Conservation (phyloP, 2,329 filamentous ascomycete genomes). For the Bipolaris victoriae region DNA sequence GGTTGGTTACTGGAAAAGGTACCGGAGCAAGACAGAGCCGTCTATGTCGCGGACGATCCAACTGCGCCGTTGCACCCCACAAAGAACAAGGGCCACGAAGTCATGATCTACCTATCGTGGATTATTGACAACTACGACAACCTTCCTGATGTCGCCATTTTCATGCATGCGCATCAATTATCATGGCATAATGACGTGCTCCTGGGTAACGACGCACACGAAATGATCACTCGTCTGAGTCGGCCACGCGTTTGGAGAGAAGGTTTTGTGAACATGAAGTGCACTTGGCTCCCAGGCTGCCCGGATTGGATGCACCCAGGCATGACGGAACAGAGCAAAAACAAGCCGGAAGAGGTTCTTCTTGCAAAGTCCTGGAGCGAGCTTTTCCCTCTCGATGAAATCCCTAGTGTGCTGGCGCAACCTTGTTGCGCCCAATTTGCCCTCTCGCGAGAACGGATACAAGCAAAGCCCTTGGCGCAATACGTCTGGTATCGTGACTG, state of each 20-base stretch:
- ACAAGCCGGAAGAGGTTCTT: conserved; percentile 54
- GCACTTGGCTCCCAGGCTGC: conserved; percentile 62
- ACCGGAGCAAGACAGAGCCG: conserved; percentile 53
- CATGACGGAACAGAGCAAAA: conserved; percentile 44
- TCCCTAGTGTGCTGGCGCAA: conserved; percentile 61
- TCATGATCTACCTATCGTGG: conserved; percentile 66
- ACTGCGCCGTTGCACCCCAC: conserved; percentile 57
- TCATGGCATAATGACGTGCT: conserved; percentile 65
- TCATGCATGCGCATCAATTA: conserved; percentile 66
- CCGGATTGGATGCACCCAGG: conserved; percentile 61
- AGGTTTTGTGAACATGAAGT: conserved; percentile 63
- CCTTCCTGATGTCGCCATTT: conserved; percentile 64
- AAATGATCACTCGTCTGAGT: conserved; percentile 55
- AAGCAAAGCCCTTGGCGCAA: conserved; percentile 57
- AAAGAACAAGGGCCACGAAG: conserved; percentile 67
- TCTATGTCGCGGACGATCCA: conserved; percentile 62
- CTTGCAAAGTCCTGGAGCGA: conserved; percentile 55
- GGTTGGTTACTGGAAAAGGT: conserved; percentile 62
- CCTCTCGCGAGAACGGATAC: conserved; percentile 63
- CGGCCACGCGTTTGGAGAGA: conserved; percentile 55
- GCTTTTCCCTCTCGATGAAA: conserved; percentile 55
- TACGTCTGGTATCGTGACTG: conserved; percentile 66
- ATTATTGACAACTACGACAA: conserved; percentile 67
- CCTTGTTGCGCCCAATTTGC: conserved; percentile 71
- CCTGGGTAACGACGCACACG: conserved; percentile 51